Evolutionary conservation across 495 filamentous ascomycete genomes (phyloP).

Genomic region (Daldinia loculata): DNA sequence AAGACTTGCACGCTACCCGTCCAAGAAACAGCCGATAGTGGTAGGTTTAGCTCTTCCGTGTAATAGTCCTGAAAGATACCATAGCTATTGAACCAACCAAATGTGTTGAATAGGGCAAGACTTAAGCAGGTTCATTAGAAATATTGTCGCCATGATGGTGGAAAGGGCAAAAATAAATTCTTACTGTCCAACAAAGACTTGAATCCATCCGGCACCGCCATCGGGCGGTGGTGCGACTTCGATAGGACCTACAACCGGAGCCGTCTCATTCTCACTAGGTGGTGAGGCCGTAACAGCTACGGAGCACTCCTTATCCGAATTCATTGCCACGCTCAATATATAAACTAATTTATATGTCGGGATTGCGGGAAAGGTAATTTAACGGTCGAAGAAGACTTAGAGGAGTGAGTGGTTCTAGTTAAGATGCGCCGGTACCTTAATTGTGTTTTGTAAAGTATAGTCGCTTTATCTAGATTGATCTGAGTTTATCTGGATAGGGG

Average conservation of each 20-base stretch:
- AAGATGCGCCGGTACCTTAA: neutral
- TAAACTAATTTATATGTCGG: neutral
- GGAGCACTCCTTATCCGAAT: conserved; percentile 24
- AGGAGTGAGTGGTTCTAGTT: neutral
- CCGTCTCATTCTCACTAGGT: conserved; percentile 25
- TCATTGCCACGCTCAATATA: conserved; percentile 21
- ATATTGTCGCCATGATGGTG: neutral
- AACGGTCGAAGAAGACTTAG: neutral
- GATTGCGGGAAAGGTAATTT: neutral
- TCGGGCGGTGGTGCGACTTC: conserved; percentile 28
- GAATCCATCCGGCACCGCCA: conserved; percentile 34
- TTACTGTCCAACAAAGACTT: conserved; percentile 40
- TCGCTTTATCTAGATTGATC: neutral
- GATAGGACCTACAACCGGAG: neutral
- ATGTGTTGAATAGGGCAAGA: conserved; percentile 40
- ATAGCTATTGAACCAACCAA: conserved; percentile 42
- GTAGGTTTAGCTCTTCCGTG: conserved; percentile 29
- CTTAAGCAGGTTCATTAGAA: conserved; percentile 20
- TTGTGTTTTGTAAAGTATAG: neutral
- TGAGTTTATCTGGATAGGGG: neutral
- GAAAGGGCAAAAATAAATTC: neutral
- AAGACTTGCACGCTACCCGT: conserved; percentile 77
- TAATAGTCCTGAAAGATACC: conserved; percentile 42
- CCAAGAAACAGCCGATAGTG: conserved; percentile 70
- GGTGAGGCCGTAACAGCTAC: conserved; percentile 4